A percentile compares a stretch with the other conserved stretches of the same genome.
Conservation (phyloP, 768 basidiomycete genomes). For the Kwoniella pini region DNA sequence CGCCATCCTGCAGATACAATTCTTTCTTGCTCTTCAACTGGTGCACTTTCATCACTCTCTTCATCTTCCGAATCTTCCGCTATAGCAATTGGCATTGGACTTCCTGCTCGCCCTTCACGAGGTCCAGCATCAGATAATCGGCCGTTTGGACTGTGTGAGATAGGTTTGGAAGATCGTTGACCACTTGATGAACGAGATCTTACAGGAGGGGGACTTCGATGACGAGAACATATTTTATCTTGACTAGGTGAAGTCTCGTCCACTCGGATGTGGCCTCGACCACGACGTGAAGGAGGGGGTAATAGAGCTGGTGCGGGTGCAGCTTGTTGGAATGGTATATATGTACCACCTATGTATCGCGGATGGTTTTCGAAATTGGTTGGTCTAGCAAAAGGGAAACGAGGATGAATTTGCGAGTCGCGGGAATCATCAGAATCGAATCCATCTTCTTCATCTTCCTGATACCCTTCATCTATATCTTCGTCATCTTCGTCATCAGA, state of each 20-base stretch:
- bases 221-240: constrained; percentile 33
- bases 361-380: constrained; percentile 32
- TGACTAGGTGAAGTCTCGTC: constrained; percentile 19
- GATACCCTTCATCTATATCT: constrained; percentile 34
- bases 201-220: constrained; percentile 35
- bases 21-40: background rate
- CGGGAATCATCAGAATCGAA: constrained; percentile 27
- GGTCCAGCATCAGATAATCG: constrained; percentile 36
- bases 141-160: constrained; percentile 10
- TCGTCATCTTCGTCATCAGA: constrained; percentile 17
- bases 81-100: constrained; percentile 32
- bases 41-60: background rate
- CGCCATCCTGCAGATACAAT: constrained; percentile 27
- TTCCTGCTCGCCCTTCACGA: constrained; percentile 31
- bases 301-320: constrained; percentile 28
- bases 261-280: constrained; percentile 38
- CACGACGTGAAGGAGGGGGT: constrained; percentile 36
- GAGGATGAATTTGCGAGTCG: constrained; percentile 8
- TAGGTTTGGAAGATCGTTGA: constrained; percentile 2
- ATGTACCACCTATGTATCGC: constrained; percentile 11
- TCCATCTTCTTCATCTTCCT: constrained; percentile 42
- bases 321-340: constrained; percentile 16
- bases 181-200: constrained; percentile 22
- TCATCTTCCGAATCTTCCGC: constrained; percentile 23
- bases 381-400: constrained; percentile 41